Conservation (phyloP, 306 rosid genomes). For the Trifolium repens region DNA sequence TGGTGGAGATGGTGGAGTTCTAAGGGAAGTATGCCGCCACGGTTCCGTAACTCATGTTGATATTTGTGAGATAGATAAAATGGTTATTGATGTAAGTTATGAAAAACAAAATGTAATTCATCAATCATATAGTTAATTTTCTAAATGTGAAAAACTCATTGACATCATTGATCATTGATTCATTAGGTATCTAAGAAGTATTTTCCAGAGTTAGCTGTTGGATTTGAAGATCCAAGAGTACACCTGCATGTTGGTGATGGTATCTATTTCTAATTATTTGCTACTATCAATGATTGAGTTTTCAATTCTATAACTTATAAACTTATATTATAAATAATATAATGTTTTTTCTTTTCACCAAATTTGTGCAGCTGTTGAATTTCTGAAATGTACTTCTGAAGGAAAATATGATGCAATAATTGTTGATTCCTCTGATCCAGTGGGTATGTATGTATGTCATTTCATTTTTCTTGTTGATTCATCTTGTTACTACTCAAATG, state of each 20-base stretch:
- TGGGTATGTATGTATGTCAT: slow-evolving; percentile 58
- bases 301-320: not conserved
- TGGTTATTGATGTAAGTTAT: slow-evolving; percentile 92
- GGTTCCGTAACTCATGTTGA: slow-evolving; percentile 83
- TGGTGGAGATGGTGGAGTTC: slow-evolving; percentile 99
- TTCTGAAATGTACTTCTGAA: slow-evolving; percentile 60
- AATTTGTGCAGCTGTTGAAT: slow-evolving; percentile 72
- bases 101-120: not conserved
- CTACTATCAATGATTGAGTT: not conserved
- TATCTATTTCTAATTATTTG: slow-evolving; percentile 36
- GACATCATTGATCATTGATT: slow-evolving; percentile 11
- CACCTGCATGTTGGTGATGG: slow-evolving; percentile 93
- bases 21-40: slow-evolving; percentile 88
- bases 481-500: too few species aligned
- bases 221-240: slow-evolving; percentile 94
- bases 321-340: not conserved
- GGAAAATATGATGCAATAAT: slow-evolving; percentile 91
- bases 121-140: slow-evolving; percentile 15
- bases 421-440: slow-evolving; percentile 99
- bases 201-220: slow-evolving; percentile 86
- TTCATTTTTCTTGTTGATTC: not conserved
- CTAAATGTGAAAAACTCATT: slow-evolving; percentile 30
- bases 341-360: not conserved
- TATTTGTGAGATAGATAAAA: slow-evolving; percentile 95
- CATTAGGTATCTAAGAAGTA: slow-evolving; percentile 80